Evolutionary conservation across 1,284 basidiomycete species (phyloP).

Genomic region (Sutorius eximius): DNA sequence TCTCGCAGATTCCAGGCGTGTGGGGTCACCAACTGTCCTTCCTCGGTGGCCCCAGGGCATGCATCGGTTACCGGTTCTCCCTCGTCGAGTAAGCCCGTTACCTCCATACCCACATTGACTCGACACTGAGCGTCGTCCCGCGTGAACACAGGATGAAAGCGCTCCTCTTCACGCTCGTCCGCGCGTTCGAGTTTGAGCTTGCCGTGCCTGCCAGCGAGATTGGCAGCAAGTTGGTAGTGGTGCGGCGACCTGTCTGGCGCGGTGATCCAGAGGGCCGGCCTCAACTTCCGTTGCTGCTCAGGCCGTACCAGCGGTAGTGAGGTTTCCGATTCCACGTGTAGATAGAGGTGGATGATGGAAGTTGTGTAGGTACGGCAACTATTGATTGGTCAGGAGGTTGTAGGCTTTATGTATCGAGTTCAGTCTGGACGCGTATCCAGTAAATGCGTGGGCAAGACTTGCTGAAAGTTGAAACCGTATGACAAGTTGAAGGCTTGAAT

Average conservation of each 20-base stretch:
- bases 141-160: constrained; percentile 49
- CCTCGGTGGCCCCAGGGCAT: constrained; percentile 58
- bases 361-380: background rate
- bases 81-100: constrained; percentile 54
- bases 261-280: constrained; percentile 11
- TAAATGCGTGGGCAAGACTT: too few relatives aligned
- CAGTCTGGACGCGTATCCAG: too few relatives aligned
- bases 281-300: constrained; percentile 23
- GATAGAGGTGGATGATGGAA: background rate
- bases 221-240: constrained; percentile 36
- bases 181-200: constrained; percentile 55
- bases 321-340: too few relatives aligned
- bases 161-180: constrained; percentile 56
- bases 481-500: too few relatives aligned
- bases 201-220: constrained; percentile 46
- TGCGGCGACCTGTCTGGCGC: constrained; percentile 41
- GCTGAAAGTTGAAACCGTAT: too few relatives aligned
- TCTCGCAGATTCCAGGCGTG: constrained; percentile 52
- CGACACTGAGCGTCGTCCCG: background rate
- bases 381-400: background rate
- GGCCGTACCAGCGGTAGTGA: constrained; percentile 10
- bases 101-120: background rate
- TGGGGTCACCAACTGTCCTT: constrained; percentile 62
- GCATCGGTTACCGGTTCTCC: constrained; percentile 74
- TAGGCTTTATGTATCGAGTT: too few relatives aligned